Evolutionary conservation across 805 yeast species (phyloP).

Genomic region (Candida xiaguanensis): DNA sequence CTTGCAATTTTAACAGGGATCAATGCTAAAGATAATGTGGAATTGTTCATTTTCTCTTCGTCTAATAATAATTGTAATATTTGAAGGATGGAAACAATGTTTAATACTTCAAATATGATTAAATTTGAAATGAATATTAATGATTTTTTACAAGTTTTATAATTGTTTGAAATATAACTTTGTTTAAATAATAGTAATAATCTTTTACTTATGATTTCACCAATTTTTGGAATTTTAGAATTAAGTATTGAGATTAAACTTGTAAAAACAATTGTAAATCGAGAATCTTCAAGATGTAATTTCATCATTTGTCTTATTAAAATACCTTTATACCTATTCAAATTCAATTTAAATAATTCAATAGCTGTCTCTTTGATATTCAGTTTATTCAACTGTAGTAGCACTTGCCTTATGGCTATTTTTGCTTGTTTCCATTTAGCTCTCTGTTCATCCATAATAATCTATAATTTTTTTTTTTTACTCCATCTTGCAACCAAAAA

Average conservation of each 20-base stretch:
- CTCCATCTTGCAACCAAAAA: slow-evolving; percentile 2
- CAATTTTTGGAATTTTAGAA: slow-evolving; percentile 66
- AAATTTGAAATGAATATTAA: slow-evolving; percentile 55
- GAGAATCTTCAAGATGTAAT: slow-evolving; percentile 41
- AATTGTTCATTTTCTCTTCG: slow-evolving; percentile 43
- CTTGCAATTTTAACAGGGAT: slow-evolving; percentile 54
- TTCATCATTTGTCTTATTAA: slow-evolving; percentile 56
- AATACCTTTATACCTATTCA: slow-evolving; percentile 59
- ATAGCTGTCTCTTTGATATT: slow-evolving; percentile 49
- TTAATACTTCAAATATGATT: slow-evolving; percentile 54
- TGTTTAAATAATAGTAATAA: slow-evolving; percentile 56
- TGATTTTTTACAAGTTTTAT: slow-evolving; percentile 38
- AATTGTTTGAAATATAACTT: slow-evolving; percentile 45
- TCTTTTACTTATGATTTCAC: slow-evolving; percentile 52
- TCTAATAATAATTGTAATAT: slow-evolving; percentile 31
- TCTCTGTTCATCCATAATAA: slow-evolving; percentile 31
- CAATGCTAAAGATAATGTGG: slow-evolving; percentile 53
- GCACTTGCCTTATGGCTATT: slow-evolving; percentile 42
- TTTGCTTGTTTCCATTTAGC: slow-evolving; percentile 55
- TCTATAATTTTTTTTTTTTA: not conserved
- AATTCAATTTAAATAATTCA: slow-evolving; percentile 53
- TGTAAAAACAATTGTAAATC: slow-evolving; percentile 49
- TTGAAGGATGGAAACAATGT: slow-evolving; percentile 30
- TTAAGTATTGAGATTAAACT: slow-evolving; percentile 58
- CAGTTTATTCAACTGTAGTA: slow-evolving; percentile 42